Percentiles rank a stretch among this genome's conserved stretches.
These are phyloP conservation scores for Senna tora DNA, from an alignment of 306 rosid genomes.

Conservation along the genomic window DNA sequence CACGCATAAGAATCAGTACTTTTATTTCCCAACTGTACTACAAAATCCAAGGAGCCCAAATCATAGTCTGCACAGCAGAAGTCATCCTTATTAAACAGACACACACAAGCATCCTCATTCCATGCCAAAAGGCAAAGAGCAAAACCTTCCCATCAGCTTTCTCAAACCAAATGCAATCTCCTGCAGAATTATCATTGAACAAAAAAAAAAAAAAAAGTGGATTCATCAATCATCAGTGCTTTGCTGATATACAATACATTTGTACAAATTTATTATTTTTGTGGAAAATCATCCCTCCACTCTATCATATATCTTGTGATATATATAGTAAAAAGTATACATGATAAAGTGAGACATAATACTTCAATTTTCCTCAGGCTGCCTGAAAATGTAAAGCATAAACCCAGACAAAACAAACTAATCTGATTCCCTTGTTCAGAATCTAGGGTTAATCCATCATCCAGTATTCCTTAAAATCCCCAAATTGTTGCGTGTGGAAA, in stretches of 20 bases:
- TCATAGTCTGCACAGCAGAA: constrained; percentile 15
- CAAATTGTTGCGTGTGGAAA: too few relatives aligned
- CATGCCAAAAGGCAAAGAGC: constrained; percentile 15
- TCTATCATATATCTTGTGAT: background rate
- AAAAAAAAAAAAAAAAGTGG: constrained; percentile 8
- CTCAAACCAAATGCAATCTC: constrained; percentile 30
- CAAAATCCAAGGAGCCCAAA: constrained; percentile 26
- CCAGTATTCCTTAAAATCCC: constrained; percentile 9
- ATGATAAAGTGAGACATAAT: constrained; percentile 1
- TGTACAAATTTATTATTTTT: background rate
- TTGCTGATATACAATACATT: constrained; percentile 10
- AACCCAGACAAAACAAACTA: constrained; percentile 38
- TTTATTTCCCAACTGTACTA: constrained; percentile 30
- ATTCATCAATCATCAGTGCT: constrained; percentile 18
- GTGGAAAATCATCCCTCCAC: constrained; percentile 13
- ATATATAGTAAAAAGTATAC: background rate
- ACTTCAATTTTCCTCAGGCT: background rate
- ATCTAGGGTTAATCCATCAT: constrained; percentile 11
- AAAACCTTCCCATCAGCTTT: constrained; percentile 5
- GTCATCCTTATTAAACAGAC: constrained; percentile 26
- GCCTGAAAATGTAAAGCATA: background rate
- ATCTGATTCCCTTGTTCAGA: background rate
- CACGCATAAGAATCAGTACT: constrained; percentile 28
- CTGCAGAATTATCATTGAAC: constrained; percentile 34
- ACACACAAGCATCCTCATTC: constrained; percentile 22